These are phyloP conservation scores for Zizania palustris DNA, from an alignment of 202 grass and related monocot genomes.

Conservation along the genomic window DNA sequence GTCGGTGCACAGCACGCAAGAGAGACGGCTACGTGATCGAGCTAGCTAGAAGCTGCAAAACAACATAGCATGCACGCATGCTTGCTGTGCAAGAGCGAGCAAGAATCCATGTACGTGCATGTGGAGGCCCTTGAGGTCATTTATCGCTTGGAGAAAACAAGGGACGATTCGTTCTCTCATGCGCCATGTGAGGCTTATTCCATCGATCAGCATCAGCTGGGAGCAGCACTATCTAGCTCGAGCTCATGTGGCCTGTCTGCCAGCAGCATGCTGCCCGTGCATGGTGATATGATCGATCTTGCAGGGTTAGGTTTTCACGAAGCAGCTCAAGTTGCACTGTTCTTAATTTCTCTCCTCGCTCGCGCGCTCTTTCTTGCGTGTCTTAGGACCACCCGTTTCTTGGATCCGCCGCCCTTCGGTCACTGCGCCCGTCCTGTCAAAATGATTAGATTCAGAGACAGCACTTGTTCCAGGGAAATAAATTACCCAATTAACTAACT, in stretches of 20 bases:
- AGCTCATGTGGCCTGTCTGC: conserved; percentile 53
- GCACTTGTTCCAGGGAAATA: conserved; percentile 23
- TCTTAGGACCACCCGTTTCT: conserved; percentile 45
- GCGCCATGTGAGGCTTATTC: conserved; percentile 47
- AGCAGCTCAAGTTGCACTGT: conserved; percentile 49
- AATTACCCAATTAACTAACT: neutral
- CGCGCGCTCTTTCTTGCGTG: conserved; percentile 40
- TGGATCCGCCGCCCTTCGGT: conserved; percentile 31
- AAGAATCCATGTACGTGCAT: conserved; percentile 46
- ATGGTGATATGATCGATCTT: conserved; percentile 8
- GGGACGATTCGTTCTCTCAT: conserved; percentile 10
- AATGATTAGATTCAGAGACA: conserved; percentile 57
- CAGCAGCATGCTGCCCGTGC: no score
- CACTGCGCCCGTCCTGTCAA: conserved; percentile 33
- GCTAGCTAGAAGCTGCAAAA: conserved; percentile 7
- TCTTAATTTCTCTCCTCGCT: neutral
- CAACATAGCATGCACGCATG: conserved; percentile 19
- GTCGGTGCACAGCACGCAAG: neutral
- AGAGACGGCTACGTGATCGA: conserved; percentile 18
- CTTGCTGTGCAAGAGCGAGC: conserved; percentile 15
- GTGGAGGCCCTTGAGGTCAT: conserved; percentile 34
- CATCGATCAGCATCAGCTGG: conserved; percentile 17
- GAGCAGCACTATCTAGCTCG: conserved; percentile 38
- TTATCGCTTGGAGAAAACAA: conserved; percentile 10
- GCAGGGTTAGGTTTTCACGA: conserved; percentile 22